phyloP scores from a whole-genome alignment of 164 flowering plant genomes.

The Nymphaea colorata region DNA sequence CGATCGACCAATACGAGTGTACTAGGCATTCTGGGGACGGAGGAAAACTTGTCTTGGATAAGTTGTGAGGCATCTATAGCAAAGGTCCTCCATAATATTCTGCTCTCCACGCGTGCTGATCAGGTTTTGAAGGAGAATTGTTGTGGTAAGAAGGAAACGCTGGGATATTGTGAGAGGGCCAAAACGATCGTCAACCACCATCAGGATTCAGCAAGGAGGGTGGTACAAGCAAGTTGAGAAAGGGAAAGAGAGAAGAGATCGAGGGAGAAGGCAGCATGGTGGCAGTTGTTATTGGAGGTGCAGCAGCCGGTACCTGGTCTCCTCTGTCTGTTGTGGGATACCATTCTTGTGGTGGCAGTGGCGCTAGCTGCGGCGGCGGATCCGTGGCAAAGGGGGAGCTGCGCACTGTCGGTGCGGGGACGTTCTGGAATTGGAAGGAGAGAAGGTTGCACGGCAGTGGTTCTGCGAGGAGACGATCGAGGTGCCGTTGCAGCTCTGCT shows the following conservation, averaged over 20 bases:
- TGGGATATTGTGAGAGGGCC: background rate
- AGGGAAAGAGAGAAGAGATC: background rate
- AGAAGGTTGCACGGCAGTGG: background rate
- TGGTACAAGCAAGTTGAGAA: background rate
- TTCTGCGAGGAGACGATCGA: background rate
- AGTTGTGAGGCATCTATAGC: background rate
- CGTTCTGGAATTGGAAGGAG: background rate
- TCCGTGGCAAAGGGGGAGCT: background rate
- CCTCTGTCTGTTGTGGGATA: background rate
- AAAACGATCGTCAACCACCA: background rate
- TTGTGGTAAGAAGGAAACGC: background rate
- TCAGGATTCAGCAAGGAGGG: too few relatives aligned
- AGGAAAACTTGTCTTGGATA: background rate
- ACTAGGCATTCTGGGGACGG: too few relatives aligned
- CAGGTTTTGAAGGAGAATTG: background rate
- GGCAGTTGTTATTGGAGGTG: background rate
- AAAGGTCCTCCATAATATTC: background rate
- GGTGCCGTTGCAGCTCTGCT: conserved; percentile 8
- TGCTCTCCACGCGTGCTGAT: background rate
- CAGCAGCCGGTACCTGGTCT: background rate
- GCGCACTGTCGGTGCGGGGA: background rate
- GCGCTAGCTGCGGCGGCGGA: background rate
- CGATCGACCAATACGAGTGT: too few relatives aligned
- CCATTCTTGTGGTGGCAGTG: background rate
- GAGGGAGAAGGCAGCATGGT: background rate